Percentiles rank a stretch among this genome's conserved stretches.
Conservation (phyloP, 805 yeast genomes). For the Candida mattraensis region DNA sequence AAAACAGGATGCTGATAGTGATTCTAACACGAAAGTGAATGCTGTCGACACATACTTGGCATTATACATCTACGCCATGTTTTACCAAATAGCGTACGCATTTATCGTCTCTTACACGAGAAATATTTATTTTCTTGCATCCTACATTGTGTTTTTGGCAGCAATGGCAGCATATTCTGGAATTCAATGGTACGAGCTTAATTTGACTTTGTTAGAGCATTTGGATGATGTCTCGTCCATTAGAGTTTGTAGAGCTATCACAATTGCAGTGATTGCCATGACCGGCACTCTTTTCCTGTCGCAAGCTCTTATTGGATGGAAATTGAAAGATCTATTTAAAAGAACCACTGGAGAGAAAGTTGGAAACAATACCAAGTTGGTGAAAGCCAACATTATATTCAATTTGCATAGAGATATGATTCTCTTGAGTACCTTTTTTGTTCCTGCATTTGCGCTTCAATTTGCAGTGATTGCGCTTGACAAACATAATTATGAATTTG, state of each 20-base stretch:
- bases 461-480: conserved; percentile 41
- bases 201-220: conserved; percentile 21
- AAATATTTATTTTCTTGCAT: conserved; percentile 38
- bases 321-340: conserved; percentile 13
- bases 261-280: conserved; percentile 39
- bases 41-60: conserved; percentile 39
- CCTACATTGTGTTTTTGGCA: conserved; percentile 34
- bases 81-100: conserved; percentile 41
- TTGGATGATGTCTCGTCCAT: conserved; percentile 29
- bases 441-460: conserved; percentile 46
- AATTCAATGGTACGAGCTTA: conserved; percentile 40
- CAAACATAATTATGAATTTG: conserved; percentile 40
- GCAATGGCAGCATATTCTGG: conserved; percentile 48
- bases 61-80: conserved; percentile 43
- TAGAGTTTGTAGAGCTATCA: conserved; percentile 36
- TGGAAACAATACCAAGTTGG: conserved; percentile 37
- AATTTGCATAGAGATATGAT: conserved; percentile 39
- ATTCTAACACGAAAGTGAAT: conserved; percentile 8
- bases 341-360: conserved; percentile 26
- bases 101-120: conserved; percentile 36
- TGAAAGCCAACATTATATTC: conserved; percentile 35
- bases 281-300: conserved; percentile 35
- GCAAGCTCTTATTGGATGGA: conserved; percentile 29
- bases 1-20: conserved; percentile 6
- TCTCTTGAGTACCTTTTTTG: conserved; percentile 38